phyloP scores from a whole-genome alignment of 148 eudicot species.

The Amaranthus hypochondriacus region DNA sequence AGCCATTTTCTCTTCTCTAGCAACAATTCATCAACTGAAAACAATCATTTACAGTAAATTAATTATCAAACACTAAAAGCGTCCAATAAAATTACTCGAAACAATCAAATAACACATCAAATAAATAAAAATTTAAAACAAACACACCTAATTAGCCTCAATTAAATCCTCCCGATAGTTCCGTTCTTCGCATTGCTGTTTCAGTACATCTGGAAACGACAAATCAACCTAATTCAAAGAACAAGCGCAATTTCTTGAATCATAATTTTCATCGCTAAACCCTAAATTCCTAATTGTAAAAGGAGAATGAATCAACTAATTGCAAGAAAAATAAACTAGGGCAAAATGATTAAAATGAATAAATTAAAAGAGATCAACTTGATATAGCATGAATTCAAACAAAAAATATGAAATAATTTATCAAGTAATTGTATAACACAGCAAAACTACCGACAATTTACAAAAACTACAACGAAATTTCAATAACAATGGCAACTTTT shows the following conservation, averaged over 20 bases:
- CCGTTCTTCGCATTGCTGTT: neutral
- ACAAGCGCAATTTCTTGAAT: neutral
- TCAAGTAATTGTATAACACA: neutral
- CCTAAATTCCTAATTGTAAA: neutral
- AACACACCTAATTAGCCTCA: slow-evolving; percentile 8
- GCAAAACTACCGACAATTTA: neutral
- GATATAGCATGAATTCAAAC: neutral
- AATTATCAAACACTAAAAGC: neutral
- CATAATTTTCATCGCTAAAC: neutral
- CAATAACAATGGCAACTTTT: neutral
- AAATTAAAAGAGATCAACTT: neutral
- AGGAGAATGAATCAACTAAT: neutral
- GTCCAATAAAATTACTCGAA: too few relatives aligned
- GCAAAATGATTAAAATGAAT: neutral
- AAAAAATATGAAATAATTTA: neutral
- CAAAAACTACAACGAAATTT: too few relatives aligned
- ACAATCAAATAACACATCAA: neutral
- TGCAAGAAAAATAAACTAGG: neutral
- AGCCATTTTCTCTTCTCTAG: slow-evolving; percentile 46
- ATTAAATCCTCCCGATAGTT: slow-evolving; percentile 2
- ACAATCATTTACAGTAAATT: slow-evolving; percentile 7
- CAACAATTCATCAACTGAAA: slow-evolving; percentile 32
- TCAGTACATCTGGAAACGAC: neutral
- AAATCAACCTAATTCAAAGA: too few relatives aligned
- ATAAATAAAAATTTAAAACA: neutral